These are phyloP conservation scores for Vaccinium macrocarpon DNA, from an alignment of 148 eudicot species.

Conservation along the genomic window DNA sequence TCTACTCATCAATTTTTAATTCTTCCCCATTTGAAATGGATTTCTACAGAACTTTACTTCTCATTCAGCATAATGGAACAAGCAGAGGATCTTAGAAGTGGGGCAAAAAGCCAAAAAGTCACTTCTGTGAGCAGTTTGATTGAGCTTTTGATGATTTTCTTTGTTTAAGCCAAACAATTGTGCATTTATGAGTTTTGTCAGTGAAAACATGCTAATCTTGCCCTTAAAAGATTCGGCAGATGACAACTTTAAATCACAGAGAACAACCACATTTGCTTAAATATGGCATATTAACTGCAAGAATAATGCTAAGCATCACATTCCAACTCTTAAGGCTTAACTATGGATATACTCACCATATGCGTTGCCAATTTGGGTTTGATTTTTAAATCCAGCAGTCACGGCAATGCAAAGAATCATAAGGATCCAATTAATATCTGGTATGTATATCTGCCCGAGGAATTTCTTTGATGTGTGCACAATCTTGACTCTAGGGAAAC, in stretches of 20 bases:
- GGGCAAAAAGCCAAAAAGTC: neutral
- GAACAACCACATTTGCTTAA: neutral
- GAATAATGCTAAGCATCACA: neutral
- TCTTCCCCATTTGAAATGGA: neutral
- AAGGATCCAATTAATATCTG: constrained; percentile 80
- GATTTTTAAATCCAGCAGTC: constrained; percentile 74
- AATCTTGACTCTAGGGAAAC: constrained; percentile 96
- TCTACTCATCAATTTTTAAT: neutral
- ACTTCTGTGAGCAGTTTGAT: neutral
- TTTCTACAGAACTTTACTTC: neutral
- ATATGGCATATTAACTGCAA: neutral
- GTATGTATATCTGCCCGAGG: constrained; percentile 76
- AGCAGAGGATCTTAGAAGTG: neutral
- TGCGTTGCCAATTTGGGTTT: constrained; percentile 79
- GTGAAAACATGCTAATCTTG: neutral
- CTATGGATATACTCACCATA: constrained; percentile 56
- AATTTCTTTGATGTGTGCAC: constrained; percentile 91
- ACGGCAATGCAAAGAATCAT: constrained; percentile 75
- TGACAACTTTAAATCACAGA: neutral
- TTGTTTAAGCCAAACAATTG: neutral
- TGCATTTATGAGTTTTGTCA: neutral
- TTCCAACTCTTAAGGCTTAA: neutral
- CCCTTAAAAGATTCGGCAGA: neutral
- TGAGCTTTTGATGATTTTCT: neutral
- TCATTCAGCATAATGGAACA: neutral